Evolutionary conservation across 495 filamentous ascomycete genomes (phyloP).

Genomic region (Neurospora pannonica): DNA sequence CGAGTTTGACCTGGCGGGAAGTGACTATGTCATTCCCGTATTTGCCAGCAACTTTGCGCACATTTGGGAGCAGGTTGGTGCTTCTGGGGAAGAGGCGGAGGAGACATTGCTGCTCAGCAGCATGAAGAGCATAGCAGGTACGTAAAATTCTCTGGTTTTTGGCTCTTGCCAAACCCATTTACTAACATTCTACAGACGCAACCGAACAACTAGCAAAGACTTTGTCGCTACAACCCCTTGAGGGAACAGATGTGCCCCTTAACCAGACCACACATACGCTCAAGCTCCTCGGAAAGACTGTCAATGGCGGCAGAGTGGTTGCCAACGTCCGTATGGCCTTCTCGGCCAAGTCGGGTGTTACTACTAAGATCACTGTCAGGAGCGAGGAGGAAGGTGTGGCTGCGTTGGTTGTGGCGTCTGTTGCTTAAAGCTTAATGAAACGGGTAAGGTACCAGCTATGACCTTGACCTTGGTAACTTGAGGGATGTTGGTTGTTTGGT

Average conservation of each 20-base stretch:
- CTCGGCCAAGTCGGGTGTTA: slow-evolving; percentile 83
- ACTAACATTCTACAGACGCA: slow-evolving; percentile 60
- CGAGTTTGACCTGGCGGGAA: slow-evolving; percentile 82
- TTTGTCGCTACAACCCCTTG: slow-evolving; percentile 85
- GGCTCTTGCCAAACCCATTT: not conserved
- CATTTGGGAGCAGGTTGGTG: slow-evolving; percentile 91
- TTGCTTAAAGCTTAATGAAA: slow-evolving; percentile 49
- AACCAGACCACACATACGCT: slow-evolving; percentile 86
- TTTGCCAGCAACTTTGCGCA: slow-evolving; percentile 94
- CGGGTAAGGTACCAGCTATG: not conserved
- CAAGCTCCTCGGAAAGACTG: slow-evolving; percentile 92
- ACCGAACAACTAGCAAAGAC: slow-evolving; percentile 81
- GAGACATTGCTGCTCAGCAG: slow-evolving; percentile 87
- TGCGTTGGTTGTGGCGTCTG: slow-evolving; percentile 68
- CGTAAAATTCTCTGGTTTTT: slow-evolving; percentile 18
- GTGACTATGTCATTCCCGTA: slow-evolving; percentile 86
- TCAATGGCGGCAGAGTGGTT: slow-evolving; percentile 81
- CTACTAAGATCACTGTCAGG: slow-evolving; percentile 84
- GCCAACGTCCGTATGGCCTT: slow-evolving; percentile 88
- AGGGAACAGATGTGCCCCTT: slow-evolving; percentile 83
- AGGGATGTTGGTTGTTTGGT: not conserved
- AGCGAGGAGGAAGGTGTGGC: slow-evolving; percentile 91
- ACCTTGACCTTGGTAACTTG: not conserved
- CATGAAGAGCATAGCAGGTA: slow-evolving; percentile 89
- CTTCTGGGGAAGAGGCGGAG: slow-evolving; percentile 76